These are phyloP conservation scores for Globisporangium okanoganense DNA, from an alignment of 352 stramenopile species.

Conservation along the genomic window DNA sequence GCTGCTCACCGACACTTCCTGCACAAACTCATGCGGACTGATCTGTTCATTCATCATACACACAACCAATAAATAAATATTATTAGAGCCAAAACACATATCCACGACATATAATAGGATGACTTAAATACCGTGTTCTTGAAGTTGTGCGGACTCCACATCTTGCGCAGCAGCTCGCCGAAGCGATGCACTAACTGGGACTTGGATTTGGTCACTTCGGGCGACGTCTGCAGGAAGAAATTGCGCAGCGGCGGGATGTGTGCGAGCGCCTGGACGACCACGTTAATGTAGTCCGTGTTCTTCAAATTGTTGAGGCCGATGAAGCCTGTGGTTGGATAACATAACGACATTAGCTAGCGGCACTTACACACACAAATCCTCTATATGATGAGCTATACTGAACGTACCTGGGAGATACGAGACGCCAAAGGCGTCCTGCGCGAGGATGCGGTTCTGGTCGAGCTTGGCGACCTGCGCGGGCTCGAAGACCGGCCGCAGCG, in stretches of 20 bases:
- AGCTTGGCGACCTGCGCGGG: constrained; percentile 76
- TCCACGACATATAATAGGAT: not conserved
- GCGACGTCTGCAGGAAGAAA: constrained; percentile 89
- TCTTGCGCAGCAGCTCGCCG: constrained; percentile 95
- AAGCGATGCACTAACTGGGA: constrained; percentile 90
- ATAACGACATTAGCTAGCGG: not conserved
- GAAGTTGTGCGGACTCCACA: constrained; percentile 98
- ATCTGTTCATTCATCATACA: constrained; percentile 39
- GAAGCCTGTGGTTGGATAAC: constrained; percentile 67
- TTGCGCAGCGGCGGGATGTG: constrained; percentile 95
- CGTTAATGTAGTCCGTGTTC: constrained; percentile 98
- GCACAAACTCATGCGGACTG: constrained; percentile 96
- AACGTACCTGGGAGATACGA: constrained; percentile 90
- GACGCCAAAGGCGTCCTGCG: constrained; percentile 94
- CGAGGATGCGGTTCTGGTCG: constrained; percentile 90
- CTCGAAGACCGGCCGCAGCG: constrained; percentile 91
- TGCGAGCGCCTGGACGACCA: constrained; percentile 94
- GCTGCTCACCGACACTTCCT: constrained; percentile 92
- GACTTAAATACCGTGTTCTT: constrained; percentile 89
- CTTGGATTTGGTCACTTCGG: constrained; percentile 55
- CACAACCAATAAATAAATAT: not conserved
- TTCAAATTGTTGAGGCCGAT: constrained; percentile 98
- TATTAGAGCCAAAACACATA: not conserved
- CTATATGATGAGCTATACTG: not conserved
- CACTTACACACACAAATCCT: not conserved